Conservation (phyloP, 306 rosid genomes). For the Prinsepia uniflora region DNA sequence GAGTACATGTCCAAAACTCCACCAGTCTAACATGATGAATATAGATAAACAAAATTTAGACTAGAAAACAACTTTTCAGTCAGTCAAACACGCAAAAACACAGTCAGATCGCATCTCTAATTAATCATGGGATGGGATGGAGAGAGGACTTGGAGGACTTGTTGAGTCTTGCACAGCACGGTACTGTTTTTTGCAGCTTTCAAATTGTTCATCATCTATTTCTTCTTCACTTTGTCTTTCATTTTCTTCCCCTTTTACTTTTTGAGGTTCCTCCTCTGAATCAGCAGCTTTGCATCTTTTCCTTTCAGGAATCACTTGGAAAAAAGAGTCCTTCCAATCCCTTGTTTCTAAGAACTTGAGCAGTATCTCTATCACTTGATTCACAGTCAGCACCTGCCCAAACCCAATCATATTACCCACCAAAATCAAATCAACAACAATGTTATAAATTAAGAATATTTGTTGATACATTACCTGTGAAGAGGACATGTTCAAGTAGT, state of each 20-base stretch:
- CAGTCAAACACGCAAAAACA: no score
- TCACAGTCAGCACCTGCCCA: conserved; percentile 86
- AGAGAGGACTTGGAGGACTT: neutral
- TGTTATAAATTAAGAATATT: no score
- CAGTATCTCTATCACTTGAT: conserved; percentile 71
- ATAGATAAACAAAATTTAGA: no score
- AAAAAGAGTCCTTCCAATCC: conserved; percentile 81
- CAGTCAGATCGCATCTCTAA: neutral
- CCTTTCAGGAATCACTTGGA: conserved; percentile 80
- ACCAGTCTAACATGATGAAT: no score
- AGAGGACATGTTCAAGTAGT: conserved; percentile 78
- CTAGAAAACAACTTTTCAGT: neutral
- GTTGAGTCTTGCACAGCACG: neutral
- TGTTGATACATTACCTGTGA: conserved; percentile 58
- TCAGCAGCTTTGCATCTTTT: conserved; percentile 57
- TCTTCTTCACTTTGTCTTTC: neutral
- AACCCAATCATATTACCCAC: neutral
- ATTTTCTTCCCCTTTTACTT: neutral
- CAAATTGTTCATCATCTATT: neutral
- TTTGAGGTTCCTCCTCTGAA: conserved; percentile 25
- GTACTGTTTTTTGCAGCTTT: neutral
- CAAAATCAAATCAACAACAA: neutral
- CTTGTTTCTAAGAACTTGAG: conserved; percentile 69
- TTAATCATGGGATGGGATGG: neutral
- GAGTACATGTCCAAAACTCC: no score